phyloP scores from a whole-genome alignment of 2,329 filamentous ascomycete species.

The Aureobasidium vineae region DNA sequence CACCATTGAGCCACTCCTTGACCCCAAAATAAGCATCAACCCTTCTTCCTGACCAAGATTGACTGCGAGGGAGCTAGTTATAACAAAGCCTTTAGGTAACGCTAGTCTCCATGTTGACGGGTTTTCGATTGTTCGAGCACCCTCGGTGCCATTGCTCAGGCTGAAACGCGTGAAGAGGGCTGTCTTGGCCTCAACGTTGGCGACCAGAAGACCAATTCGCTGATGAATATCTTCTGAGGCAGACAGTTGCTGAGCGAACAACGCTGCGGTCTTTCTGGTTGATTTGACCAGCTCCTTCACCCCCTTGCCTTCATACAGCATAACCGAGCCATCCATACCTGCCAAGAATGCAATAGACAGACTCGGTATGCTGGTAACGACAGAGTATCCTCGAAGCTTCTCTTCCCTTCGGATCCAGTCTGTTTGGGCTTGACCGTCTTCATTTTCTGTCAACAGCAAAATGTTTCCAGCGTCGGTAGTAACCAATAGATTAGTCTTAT shows the following conservation, averaged over 20 bases:
- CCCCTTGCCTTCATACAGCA: constrained; percentile 36
- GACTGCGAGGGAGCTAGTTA: constrained; percentile 50
- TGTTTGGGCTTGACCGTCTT: constrained; percentile 29
- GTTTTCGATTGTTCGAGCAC: not conserved
- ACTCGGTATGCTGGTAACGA: constrained; percentile 43
- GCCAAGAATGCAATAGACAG: constrained; percentile 47
- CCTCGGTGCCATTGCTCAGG: not conserved
- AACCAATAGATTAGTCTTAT: constrained; percentile 53
- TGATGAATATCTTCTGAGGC: not conserved
- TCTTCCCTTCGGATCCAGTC: constrained; percentile 37
- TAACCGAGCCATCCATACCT: constrained; percentile 47
- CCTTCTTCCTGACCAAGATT: not conserved
- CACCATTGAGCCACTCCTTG: constrained; percentile 55
- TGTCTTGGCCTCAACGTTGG: constrained; percentile 39
- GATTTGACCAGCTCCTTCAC: constrained; percentile 36
- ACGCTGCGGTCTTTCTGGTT: constrained; percentile 43
- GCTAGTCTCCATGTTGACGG: constrained; percentile 19
- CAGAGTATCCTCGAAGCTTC: constrained; percentile 51
- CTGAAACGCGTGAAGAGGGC: constrained; percentile 30
- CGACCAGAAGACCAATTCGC: constrained; percentile 39
- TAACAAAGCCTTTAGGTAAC: constrained; percentile 47
- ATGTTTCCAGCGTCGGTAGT: constrained; percentile 61
- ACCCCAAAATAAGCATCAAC: constrained; percentile 49
- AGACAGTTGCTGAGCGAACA: constrained; percentile 37
- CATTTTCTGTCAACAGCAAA: constrained; percentile 41